Evolutionary conservation across 2,329 filamentous ascomycete species (phyloP).

Genomic region (Colletotrichum lindemuthianum): DNA sequence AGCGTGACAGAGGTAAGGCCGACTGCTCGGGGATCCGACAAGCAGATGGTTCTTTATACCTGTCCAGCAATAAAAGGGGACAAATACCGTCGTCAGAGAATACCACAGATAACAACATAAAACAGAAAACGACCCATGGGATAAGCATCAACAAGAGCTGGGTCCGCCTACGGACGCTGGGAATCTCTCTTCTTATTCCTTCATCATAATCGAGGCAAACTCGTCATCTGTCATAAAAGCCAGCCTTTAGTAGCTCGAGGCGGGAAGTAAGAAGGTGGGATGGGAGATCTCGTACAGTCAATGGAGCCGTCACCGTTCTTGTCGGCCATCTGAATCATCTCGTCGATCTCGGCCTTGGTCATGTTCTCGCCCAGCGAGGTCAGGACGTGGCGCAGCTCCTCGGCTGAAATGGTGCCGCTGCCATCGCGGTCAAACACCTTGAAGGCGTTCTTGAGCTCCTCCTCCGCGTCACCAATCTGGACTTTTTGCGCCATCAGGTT

Average conservation of each 20-base stretch:
- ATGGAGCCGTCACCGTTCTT: slow-evolving; percentile 90
- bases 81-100: slow-evolving; percentile 7
- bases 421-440: slow-evolving; percentile 92
- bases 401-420: slow-evolving; percentile 90
- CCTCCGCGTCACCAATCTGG: slow-evolving; percentile 92
- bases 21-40: neutral
- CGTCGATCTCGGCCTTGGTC: slow-evolving; percentile 89
- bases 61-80: slow-evolving; percentile 7
- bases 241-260: neutral
- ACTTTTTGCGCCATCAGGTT: slow-evolving; percentile 96
- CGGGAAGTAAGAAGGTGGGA: neutral
- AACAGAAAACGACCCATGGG: slow-evolving; percentile 11
- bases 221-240: slow-evolving; percentile 75
- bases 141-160: slow-evolving; percentile 22
- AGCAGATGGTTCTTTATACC: neutral
- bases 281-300: slow-evolving; percentile 72
- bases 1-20: too few relatives aligned
- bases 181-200: slow-evolving; percentile 71
- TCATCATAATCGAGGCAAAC: slow-evolving; percentile 95
- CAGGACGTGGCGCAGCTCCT: slow-evolving; percentile 90
- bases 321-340: slow-evolving; percentile 93
- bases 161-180: slow-evolving; percentile 1
- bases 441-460: slow-evolving; percentile 90
- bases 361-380: slow-evolving; percentile 92
- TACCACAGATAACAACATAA: slow-evolving; percentile 5